Evolutionary conservation across 2,329 filamentous ascomycete genomes (phyloP).

Genomic region (Fusarium hostae): DNA sequence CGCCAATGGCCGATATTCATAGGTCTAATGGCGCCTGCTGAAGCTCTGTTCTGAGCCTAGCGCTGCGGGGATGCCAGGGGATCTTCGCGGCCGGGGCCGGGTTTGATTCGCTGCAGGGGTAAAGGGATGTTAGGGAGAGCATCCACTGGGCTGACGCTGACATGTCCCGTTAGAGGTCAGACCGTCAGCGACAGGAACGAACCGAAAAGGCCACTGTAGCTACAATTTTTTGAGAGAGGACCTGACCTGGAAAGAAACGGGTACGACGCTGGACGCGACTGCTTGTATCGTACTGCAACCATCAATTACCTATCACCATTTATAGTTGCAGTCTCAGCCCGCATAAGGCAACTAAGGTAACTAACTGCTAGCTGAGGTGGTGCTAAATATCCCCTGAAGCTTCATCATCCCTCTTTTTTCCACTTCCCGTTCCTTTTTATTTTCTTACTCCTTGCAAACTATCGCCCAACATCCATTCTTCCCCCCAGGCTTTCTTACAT

Average conservation of each 20-base stretch:
- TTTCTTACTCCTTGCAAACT: constrained; percentile 31
- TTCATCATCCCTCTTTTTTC: constrained; percentile 33
- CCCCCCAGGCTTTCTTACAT: constrained; percentile 20
- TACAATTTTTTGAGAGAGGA: constrained; percentile 47
- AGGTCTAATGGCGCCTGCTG: constrained; percentile 20
- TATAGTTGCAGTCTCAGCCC: constrained; percentile 28
- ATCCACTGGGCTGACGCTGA: constrained; percentile 33
- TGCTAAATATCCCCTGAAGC: constrained; percentile 43
- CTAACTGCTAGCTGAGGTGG: background rate
- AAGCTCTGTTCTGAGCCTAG: constrained; percentile 33
- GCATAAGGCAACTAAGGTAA: constrained; percentile 9
- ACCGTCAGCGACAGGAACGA: constrained; percentile 16
- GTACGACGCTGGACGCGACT: constrained; percentile 23
- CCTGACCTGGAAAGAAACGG: background rate
- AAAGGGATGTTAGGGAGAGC: constrained; percentile 16
- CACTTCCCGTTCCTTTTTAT: constrained; percentile 12
- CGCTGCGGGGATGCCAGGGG: constrained; percentile 32
- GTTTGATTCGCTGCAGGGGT: constrained; percentile 37
- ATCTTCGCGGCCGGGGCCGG: constrained; percentile 32
- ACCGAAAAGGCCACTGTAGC: constrained; percentile 54
- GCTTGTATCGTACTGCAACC: constrained; percentile 28
- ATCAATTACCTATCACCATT: constrained; percentile 27
- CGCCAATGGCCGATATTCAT: constrained; percentile 20
- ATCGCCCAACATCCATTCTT: constrained; percentile 18
- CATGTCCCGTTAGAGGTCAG: constrained; percentile 1